phyloP scores from a whole-genome alignment of 75 land plant species.

The Gnetum montanum region DNA sequence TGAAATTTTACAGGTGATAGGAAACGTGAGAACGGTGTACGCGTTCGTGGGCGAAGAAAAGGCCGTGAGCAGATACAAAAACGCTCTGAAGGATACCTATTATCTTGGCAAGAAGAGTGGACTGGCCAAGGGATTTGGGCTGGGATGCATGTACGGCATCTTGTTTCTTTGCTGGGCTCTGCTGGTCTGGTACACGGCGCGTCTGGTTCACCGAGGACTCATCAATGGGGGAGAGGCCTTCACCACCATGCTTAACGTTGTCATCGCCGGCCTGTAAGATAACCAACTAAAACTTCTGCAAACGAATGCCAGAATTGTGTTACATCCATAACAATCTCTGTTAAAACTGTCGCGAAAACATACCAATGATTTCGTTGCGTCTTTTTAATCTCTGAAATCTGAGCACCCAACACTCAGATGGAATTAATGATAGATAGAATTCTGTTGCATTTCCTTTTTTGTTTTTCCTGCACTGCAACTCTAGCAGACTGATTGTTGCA shows the following conservation, averaged over 20 bases:
- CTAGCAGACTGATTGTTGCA: too few relatives aligned
- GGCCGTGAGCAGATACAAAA: constrained; percentile 52
- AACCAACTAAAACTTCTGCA: too few relatives aligned
- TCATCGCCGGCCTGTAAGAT: constrained; percentile 95
- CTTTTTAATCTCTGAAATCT: too few relatives aligned
- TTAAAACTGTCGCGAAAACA: too few relatives aligned
- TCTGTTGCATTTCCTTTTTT: too few relatives aligned
- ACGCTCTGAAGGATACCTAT: constrained; percentile 56
- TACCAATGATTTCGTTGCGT: too few relatives aligned
- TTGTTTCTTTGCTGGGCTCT: constrained; percentile 89
- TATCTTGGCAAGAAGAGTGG: constrained; percentile 76
- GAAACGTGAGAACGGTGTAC: constrained; percentile 82
- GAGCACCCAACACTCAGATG: too few relatives aligned
- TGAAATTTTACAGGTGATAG: constrained; percentile 79
- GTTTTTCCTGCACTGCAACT: too few relatives aligned
- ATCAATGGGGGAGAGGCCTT: constrained; percentile 96
- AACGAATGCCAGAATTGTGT: too few relatives aligned
- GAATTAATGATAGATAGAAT: too few relatives aligned
- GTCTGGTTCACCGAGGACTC: constrained; percentile 55
- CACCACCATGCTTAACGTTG: constrained; percentile 98
- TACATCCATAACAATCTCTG: too few relatives aligned
- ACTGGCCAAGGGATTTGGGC: constrained; percentile 81
- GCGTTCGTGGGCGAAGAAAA: constrained; percentile 87
- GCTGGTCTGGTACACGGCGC: constrained; percentile 86
- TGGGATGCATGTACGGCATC: constrained; percentile 71